Evolutionary conservation across 192 early-diverging fungal genomes (phyloP), one percentile per base, ranked within the genome.

Genomic region (Mortierella antarctica): DNA sequence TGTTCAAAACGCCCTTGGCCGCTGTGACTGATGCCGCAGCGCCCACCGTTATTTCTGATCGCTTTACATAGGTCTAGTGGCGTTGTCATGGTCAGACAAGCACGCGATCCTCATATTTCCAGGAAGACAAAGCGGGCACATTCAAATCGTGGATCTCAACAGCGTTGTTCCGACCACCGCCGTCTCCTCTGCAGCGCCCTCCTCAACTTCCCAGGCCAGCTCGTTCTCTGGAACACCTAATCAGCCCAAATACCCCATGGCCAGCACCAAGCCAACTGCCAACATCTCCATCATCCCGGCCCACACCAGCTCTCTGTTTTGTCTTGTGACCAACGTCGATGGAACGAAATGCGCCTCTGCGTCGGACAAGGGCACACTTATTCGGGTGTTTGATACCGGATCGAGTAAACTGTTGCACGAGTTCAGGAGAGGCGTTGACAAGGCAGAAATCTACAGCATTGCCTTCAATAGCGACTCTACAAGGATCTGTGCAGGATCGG

Each of bases 361-460:
- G 21, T 94, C 91, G 53, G 93, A 95, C 45, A 95, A 94, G 65
- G 97, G 96, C 41, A 99, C 97, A 5, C 85, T 99, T 15, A 92
- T 99, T 51, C 86, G 97, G 17, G 93, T 99, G 15, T 99, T 94
- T 67, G 91, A 95, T 73, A 90, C 92, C 0, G 70, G 86, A 53
- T 90, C 91, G 9, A 91, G 93, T 39, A 84, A 88, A 18, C 87
- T 96, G 21, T 69, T 95, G 44, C 86, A 95, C 58, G 96, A 99
- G 76, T 88, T 98, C 39, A 88, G 97, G 39, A 82, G 97, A 50
- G 96, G 97, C 11, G 89, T 93, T 51, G 96, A 97, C 70, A 85
- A 91, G 17, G 96, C 96, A 1, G 91, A 92, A 62, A 97, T 99
- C 23, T 96, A 92, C 83, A 79, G 90, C 55, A 93, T 99, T 52